Percentiles rank a stretch among this genome's conserved stretches.
phyloP scores from a whole-genome alignment of 441 rosid genomes.

The Syzygium syzygioides region DNA sequence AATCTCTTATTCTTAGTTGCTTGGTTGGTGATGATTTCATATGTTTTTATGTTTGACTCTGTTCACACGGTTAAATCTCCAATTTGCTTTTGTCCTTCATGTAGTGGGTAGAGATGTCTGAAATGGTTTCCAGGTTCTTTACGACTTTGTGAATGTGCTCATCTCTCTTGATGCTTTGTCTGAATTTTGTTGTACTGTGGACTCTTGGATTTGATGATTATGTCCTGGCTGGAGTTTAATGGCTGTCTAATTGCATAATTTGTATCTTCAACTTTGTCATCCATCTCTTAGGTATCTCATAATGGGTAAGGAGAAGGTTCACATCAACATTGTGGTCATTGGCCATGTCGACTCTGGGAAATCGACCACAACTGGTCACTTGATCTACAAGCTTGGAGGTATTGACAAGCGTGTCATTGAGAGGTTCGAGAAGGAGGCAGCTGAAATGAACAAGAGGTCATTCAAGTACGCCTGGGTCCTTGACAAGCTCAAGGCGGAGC shows the following conservation, averaged over 20 bases:
- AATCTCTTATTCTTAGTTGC: not conserved
- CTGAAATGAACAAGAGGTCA: conserved; percentile 48
- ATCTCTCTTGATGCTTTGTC: not conserved
- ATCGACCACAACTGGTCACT: conserved; percentile 40
- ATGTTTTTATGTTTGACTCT: not conserved
- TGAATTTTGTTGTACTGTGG: not conserved
- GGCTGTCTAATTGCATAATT: not conserved
- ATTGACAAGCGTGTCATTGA: conserved; percentile 54
- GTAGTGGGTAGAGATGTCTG: not conserved
- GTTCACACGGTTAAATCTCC: not conserved
- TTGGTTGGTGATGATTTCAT: not conserved
- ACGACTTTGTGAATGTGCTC: not conserved
- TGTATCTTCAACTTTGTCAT: not conserved
- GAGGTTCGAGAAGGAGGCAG: conserved; percentile 57
- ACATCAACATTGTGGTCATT: conserved; percentile 41
- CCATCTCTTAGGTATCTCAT: not conserved
- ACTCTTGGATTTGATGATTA: not conserved
- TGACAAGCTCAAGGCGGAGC: conserved; percentile 48
- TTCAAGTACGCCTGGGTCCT: conserved; percentile 47
- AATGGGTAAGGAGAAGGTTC: conserved; percentile 53
- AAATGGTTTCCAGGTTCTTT: not conserved
- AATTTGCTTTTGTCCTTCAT: not conserved
- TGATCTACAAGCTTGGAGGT: conserved; percentile 53
- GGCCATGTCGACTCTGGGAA: conserved; percentile 49
- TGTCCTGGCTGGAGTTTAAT: not conserved